These are phyloP conservation scores for Biscutella laevigata DNA, from an alignment of 441 rosid species.

Conservation along the genomic window DNA sequence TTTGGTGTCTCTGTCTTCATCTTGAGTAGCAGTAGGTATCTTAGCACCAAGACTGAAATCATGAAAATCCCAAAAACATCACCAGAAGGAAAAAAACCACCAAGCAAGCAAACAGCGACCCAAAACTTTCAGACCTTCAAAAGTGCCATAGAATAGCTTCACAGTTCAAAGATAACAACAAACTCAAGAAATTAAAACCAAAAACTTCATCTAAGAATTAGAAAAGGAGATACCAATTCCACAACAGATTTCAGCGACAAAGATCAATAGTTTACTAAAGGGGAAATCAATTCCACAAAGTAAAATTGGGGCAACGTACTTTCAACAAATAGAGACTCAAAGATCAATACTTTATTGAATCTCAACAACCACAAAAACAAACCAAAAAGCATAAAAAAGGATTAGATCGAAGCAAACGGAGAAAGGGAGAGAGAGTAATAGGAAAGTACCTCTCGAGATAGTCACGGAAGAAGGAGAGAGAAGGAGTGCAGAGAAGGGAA, in stretches of 20 bases:
- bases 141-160: not conserved
- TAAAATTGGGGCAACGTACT: not conserved
- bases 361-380: not conserved
- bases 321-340: not conserved
- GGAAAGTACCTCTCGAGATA: constrained; percentile 59
- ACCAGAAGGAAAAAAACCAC: not conserved
- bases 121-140: not conserved
- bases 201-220: not conserved
- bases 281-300: too few species aligned
- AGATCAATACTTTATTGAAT: constrained; percentile 14
- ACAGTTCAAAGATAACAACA: constrained; percentile 3
- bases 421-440: not conserved
- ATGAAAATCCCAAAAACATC: not conserved
- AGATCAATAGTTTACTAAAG: too few species aligned
- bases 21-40: constrained; percentile 47
- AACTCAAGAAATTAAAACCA: not conserved
- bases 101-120: not conserved
- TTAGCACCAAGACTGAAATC: constrained; percentile 77
- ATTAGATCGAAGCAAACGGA: constrained; percentile 2
- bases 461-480: constrained; percentile 90
- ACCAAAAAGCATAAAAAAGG: not conserved
- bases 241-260: not conserved
- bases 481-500: constrained; percentile 63
- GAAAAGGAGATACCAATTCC: not conserved
- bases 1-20: constrained; percentile 33